phyloP scores from a whole-genome alignment of 2,329 filamentous ascomycete genomes.

The Fusarium clavum region DNA sequence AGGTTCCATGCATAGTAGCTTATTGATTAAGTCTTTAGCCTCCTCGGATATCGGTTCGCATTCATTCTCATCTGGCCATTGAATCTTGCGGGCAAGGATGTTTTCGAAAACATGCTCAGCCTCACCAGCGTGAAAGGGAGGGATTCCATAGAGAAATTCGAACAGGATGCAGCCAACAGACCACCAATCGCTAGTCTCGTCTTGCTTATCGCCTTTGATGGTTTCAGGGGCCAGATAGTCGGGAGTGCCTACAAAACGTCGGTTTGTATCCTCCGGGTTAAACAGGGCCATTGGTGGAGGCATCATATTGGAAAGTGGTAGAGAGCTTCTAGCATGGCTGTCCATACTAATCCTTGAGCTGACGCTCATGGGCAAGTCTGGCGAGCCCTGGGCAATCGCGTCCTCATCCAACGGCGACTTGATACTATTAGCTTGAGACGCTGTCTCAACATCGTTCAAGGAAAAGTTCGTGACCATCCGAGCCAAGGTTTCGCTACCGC shows the following conservation, averaged over 20 bases:
- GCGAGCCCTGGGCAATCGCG: slow-evolving; percentile 78
- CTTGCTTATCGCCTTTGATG: slow-evolving; percentile 92
- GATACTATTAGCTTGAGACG: slow-evolving; percentile 58
- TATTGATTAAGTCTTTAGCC: slow-evolving; percentile 94
- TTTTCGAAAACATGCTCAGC: slow-evolving; percentile 98
- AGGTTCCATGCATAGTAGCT: slow-evolving; percentile 86
- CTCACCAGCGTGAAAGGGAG: slow-evolving; percentile 90
- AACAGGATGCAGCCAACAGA: slow-evolving; percentile 98
- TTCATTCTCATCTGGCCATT: slow-evolving; percentile 89
- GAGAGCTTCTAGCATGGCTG: slow-evolving; percentile 49
- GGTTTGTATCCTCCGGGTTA: slow-evolving; percentile 91
- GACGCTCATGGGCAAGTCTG: slow-evolving; percentile 71
- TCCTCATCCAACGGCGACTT: slow-evolving; percentile 80
- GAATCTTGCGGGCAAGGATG: slow-evolving; percentile 87
- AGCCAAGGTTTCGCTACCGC: slow-evolving; percentile 85
- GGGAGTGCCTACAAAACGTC: slow-evolving; percentile 94
- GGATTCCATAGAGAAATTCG: slow-evolving; percentile 92
- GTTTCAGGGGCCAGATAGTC: slow-evolving; percentile 98
- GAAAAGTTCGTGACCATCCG: slow-evolving; percentile 86
- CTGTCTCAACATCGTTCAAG: slow-evolving; percentile 69
- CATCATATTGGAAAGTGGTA: slow-evolving; percentile 75
- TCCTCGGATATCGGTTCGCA: slow-evolving; percentile 80
- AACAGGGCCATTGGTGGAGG: slow-evolving; percentile 94
- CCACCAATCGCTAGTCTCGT: slow-evolving; percentile 99
- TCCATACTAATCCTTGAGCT: slow-evolving; percentile 50